Evolutionary conservation across 768 basidiomycete genomes (phyloP).

Genomic region (Phallus indusiatus): DNA sequence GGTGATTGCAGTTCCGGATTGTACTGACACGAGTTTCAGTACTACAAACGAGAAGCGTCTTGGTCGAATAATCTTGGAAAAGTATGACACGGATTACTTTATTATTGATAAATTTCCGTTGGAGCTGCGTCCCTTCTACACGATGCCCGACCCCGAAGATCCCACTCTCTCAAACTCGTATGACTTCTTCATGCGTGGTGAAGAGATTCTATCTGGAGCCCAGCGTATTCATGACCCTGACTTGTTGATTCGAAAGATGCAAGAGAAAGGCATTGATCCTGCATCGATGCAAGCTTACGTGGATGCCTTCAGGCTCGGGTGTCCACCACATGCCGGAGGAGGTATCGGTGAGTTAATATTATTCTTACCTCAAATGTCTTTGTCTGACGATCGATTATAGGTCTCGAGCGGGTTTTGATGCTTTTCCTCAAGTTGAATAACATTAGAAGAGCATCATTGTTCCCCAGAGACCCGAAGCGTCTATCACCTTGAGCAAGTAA

Average conservation of each 20-base stretch:
- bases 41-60: slow-evolving; percentile 94
- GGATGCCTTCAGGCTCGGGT: slow-evolving; percentile 91
- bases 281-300: slow-evolving; percentile 86
- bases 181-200: slow-evolving; percentile 99
- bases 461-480: slow-evolving; percentile 95
- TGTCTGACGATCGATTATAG: slow-evolving; percentile 11
- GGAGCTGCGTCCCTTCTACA: slow-evolving; percentile 94
- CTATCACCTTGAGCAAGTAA: slow-evolving; percentile 59
- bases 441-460: slow-evolving; percentile 84
- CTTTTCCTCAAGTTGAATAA: slow-evolving; percentile 95
- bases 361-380: neutral
- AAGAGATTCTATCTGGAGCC: slow-evolving; percentile 97
- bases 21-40: slow-evolving; percentile 30
- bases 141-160: slow-evolving; percentile 94
- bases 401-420: slow-evolving; percentile 93
- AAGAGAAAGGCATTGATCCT: slow-evolving; percentile 79
- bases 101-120: slow-evolving; percentile 99
- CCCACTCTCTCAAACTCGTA: slow-evolving; percentile 93
- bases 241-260: slow-evolving; percentile 79
- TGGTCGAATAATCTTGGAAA: slow-evolving; percentile 80
- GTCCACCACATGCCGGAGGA: slow-evolving; percentile 93
- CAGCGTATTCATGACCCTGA: slow-evolving; percentile 92
- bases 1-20: neutral
- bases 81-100: slow-evolving; percentile 97
- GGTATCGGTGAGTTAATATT: slow-evolving; percentile 55